Evolutionary conservation across 73 alveolate species (phyloP).

Genomic region (Stentor roeselii): DNA sequence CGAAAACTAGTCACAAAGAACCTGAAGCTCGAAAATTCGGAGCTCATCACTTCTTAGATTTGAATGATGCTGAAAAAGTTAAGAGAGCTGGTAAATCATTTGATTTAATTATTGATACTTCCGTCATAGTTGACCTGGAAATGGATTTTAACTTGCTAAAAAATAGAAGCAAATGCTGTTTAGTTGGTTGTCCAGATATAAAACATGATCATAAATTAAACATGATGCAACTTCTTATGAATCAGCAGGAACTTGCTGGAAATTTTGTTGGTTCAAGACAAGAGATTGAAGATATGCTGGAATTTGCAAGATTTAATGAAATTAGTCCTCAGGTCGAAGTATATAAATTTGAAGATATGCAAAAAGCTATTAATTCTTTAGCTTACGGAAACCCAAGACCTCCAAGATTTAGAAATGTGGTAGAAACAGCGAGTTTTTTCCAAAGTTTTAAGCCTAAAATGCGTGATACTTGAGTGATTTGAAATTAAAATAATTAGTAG

Average conservation of each 20-base stretch:
- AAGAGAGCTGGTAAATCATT: constrained; percentile 38
- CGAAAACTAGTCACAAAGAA: constrained; percentile 56
- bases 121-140: constrained; percentile 33
- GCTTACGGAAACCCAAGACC: neutral
- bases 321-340: constrained; percentile 35
- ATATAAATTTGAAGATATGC: neutral
- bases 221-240: constrained; percentile 40
- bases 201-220: constrained; percentile 34
- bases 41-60: constrained; percentile 58
- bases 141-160: constrained; percentile 24
- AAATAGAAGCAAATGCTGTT: constrained; percentile 43
- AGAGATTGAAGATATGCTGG: constrained; percentile 42
- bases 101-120: constrained; percentile 52
- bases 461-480: too few species aligned
- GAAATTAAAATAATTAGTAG: too few species aligned
- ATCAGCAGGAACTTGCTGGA: constrained; percentile 41
- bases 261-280: constrained; percentile 56
- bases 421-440: neutral
- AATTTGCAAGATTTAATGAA: constrained; percentile 33
- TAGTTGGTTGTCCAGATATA: constrained; percentile 59
- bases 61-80: constrained; percentile 47
- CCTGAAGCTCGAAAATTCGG: constrained; percentile 61
- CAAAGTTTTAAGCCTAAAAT: neutral
- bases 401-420: neutral
- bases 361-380: neutral